Evolutionary conservation across 441 rosid genomes (phyloP).

Genomic region (Aquilaria agallochum): DNA sequence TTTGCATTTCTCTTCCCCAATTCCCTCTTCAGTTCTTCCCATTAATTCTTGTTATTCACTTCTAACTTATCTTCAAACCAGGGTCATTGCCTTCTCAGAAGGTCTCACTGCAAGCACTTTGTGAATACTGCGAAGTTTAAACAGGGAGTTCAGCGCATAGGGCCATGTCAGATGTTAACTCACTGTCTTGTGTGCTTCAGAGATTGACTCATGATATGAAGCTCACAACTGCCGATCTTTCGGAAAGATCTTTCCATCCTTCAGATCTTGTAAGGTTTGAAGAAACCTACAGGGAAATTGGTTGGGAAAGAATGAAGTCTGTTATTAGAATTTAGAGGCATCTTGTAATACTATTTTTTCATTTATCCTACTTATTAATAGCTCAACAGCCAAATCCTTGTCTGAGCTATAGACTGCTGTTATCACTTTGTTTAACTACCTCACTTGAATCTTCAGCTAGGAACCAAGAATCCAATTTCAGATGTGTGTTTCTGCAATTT

Average conservation of each 20-base stretch:
- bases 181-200: conserved; percentile 15
- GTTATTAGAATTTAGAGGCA: too few species aligned
- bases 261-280: conserved; percentile 6
- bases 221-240: conserved; percentile 17
- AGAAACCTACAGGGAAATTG: conserved; percentile 6
- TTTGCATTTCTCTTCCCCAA: background rate
- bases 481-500: too few species aligned
- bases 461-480: too few species aligned
- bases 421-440: too few species aligned
- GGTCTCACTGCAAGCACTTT: conserved; percentile 19
- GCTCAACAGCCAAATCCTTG: too few species aligned
- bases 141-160: conserved; percentile 18
- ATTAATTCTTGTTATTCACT: background rate
- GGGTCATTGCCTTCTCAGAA: conserved; percentile 14
- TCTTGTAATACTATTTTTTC: too few species aligned
- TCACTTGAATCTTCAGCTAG: too few species aligned
- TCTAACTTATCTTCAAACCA: conserved; percentile 1
- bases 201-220: conserved; percentile 23
- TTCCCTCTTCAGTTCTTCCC: background rate
- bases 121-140: conserved; percentile 12
- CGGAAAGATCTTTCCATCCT: conserved; percentile 21
- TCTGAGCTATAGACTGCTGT: too few species aligned
- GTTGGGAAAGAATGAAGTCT: too few species aligned
- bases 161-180: conserved; percentile 32
- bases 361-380: too few species aligned